These are phyloP conservation scores for Macaranga tanarius DNA, from an alignment of 441 rosid genomes.

Conservation along the genomic window DNA sequence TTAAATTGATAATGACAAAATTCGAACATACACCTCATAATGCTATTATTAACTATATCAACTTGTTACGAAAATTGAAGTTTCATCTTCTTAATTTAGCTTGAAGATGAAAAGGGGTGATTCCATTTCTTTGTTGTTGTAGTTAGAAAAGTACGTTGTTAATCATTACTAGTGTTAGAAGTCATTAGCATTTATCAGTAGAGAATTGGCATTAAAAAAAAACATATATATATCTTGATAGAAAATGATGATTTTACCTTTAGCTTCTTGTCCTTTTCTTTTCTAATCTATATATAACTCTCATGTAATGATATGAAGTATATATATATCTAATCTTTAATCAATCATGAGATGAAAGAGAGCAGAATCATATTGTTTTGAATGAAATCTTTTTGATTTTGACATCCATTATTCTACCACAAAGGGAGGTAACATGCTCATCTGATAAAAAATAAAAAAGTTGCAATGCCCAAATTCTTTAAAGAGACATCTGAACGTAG, in stretches of 20 bases:
- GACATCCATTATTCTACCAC: neutral
- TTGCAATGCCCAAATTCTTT: neutral
- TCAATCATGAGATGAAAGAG: neutral
- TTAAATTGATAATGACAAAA: too few relatives aligned
- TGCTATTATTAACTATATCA: too few relatives aligned
- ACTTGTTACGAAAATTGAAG: too few relatives aligned
- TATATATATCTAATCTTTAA: neutral
- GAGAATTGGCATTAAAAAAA: too few relatives aligned
- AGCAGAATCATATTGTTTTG: neutral
- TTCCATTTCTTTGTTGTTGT: neutral
- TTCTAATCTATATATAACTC: neutral
- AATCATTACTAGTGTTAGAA: too few relatives aligned
- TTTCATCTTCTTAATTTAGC: neutral
- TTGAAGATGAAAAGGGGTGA: neutral
- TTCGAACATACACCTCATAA: too few relatives aligned
- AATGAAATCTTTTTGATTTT: neutral
- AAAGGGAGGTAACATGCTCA: neutral
- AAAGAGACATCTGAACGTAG: neutral
- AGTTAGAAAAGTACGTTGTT: neutral
- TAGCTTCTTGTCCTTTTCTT: neutral
- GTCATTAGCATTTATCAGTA: too few relatives aligned
- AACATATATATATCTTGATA: too few relatives aligned
- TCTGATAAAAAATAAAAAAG: neutral
- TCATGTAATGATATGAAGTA: neutral
- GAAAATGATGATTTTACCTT: too few relatives aligned